Percentiles rank a stretch among this genome's conserved stretches.
These are phyloP conservation scores for Annulohypoxylon bovei DNA, from an alignment of 495 filamentous ascomycete species.

Conservation along the genomic window DNA sequence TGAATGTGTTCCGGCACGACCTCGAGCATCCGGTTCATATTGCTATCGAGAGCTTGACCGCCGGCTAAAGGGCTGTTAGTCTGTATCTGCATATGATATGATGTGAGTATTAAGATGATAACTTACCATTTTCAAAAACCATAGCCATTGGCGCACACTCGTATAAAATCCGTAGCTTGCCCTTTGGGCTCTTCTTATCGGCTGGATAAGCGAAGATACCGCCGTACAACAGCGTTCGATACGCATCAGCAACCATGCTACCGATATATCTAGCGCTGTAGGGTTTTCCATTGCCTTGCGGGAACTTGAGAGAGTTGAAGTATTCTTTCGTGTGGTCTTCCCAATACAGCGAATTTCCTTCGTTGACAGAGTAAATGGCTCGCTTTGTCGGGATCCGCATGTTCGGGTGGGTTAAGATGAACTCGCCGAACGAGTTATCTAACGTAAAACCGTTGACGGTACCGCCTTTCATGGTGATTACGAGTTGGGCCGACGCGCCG, in stretches of 20 bases:
- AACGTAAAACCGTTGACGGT: slow-evolving; percentile 96
- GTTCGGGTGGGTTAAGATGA: slow-evolving; percentile 96
- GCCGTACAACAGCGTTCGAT: slow-evolving; percentile 93
- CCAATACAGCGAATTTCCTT: slow-evolving; percentile 98
- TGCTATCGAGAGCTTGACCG: slow-evolving; percentile 88
- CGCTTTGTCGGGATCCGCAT: slow-evolving; percentile 85
- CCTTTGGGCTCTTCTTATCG: slow-evolving; percentile 98
- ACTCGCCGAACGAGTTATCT: slow-evolving; percentile 95
- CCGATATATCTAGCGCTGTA: slow-evolving; percentile 97
- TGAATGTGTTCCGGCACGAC: slow-evolving; percentile 94
- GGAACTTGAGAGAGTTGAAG: slow-evolving; percentile 85
- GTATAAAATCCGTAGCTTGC: slow-evolving; percentile 96
- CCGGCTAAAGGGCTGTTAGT: slow-evolving; percentile 67
- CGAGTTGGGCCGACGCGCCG: slow-evolving; percentile 93
- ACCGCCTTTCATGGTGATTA: slow-evolving; percentile 95
- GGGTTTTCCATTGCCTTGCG: slow-evolving; percentile 78
- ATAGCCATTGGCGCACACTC: slow-evolving; percentile 99
- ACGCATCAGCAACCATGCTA: slow-evolving; percentile 97
- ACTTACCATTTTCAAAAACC: slow-evolving; percentile 96
- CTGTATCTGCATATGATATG: background rate
- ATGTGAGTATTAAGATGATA: background rate
- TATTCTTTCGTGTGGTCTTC: slow-evolving; percentile 87
- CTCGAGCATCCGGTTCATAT: slow-evolving; percentile 87
- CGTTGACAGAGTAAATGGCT: slow-evolving; percentile 97
- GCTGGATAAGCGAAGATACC: slow-evolving; percentile 97